Percentiles rank a stretch among this genome's conserved stretches.
Evolutionary conservation across 2,329 filamentous ascomycete species (phyloP).

Genomic region (Westerdykella aurantiaca): DNA sequence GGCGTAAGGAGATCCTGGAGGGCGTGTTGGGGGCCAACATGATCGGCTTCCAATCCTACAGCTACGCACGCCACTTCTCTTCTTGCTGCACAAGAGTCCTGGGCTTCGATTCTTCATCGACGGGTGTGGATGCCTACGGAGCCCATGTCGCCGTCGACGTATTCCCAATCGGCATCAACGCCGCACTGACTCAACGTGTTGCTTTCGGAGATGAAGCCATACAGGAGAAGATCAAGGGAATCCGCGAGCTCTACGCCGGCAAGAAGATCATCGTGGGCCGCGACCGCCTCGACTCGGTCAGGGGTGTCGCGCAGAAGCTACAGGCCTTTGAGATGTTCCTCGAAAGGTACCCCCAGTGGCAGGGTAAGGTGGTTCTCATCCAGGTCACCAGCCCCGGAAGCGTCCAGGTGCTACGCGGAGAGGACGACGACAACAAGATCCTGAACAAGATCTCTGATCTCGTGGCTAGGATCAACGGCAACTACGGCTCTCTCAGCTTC

Average conservation of each 20-base stretch:
- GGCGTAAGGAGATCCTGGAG: constrained; percentile 83
- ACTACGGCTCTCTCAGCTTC: constrained; percentile 81
- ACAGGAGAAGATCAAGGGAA: constrained; percentile 63
- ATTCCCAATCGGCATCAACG: constrained; percentile 92
- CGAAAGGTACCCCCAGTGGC: constrained; percentile 85
- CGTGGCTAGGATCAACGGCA: constrained; percentile 85
- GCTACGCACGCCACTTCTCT: constrained; percentile 89
- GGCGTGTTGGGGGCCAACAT: constrained; percentile 88
- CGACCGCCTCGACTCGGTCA: constrained; percentile 86
- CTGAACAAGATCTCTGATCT: constrained; percentile 85
- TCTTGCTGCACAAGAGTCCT: constrained; percentile 89
- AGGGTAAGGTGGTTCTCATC: constrained; percentile 84
- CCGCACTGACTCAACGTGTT: constrained; percentile 65
- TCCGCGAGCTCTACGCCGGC: constrained; percentile 73
- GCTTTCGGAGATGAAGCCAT: constrained; percentile 68
- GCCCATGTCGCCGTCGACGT: constrained; percentile 85
- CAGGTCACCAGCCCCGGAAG: constrained; percentile 88
- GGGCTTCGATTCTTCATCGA: constrained; percentile 79
- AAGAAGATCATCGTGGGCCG: constrained; percentile 94
- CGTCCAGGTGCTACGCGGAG: constrained; percentile 64
- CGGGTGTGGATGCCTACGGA: constrained; percentile 83
- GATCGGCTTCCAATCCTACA: constrained; percentile 91
- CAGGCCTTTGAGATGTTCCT: constrained; percentile 92
- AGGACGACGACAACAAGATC: constrained; percentile 72
- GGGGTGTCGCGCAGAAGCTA: constrained; percentile 91